These are phyloP conservation scores for Tulasnella sp. DNA, from an alignment of 768 basidiomycete genomes.

Conservation along the genomic window DNA sequence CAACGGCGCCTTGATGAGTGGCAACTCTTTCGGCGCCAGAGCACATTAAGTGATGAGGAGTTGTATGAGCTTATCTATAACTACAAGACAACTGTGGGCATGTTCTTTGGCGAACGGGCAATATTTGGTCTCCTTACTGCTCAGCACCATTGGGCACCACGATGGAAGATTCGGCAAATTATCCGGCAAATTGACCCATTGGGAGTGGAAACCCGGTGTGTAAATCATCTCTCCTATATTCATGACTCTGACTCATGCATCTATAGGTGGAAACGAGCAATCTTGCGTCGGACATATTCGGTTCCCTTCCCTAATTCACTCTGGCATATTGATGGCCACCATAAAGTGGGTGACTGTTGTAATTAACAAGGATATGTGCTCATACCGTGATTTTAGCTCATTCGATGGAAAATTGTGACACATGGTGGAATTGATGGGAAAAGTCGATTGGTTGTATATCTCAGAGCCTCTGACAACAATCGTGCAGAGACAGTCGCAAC, in stretches of 20 bases:
- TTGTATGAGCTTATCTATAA: not conserved
- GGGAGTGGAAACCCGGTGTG: not conserved
- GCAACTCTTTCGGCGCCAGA: no score
- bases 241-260: no score
- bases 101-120: conserved; percentile 3
- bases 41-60: not conserved
- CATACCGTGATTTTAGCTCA: conserved; percentile 33
- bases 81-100: not conserved
- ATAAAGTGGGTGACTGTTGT: conserved; percentile 31
- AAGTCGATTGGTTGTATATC: conserved; percentile 38
- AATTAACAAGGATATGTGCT: no score
- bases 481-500: conserved; percentile 38
- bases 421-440: conserved; percentile 46
- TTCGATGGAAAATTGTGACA: conserved; percentile 40
- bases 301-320: conserved; percentile 41
- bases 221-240: no score
- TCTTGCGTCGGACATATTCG: conserved; percentile 35
- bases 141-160: not conserved
- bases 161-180: not conserved
- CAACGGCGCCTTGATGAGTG: no score
- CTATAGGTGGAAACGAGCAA: conserved; percentile 19
- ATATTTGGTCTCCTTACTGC: not conserved
- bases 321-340: conserved; percentile 43
- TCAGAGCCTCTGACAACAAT: conserved; percentile 43
- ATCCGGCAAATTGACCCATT: not conserved